Percentiles rank a stretch among this genome's conserved stretches.
Evolutionary conservation across 164 flowering plant species (phyloP).

Genomic region (Euptelea pleiosperma): DNA sequence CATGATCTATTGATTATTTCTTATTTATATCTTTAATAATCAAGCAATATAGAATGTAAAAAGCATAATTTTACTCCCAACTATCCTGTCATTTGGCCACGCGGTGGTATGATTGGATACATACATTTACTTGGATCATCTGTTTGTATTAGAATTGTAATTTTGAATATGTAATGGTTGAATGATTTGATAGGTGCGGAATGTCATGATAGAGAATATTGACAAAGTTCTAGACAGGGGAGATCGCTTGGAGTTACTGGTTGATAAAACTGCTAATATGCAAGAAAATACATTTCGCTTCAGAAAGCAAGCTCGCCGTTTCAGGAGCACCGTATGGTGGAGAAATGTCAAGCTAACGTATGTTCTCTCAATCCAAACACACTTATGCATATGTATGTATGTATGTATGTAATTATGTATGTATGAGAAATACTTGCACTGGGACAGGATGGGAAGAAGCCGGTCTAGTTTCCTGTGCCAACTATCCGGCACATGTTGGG

Average conservation of each 20-base stretch:
- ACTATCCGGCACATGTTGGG: no score
- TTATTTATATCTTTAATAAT: no score
- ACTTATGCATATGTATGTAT: not conserved
- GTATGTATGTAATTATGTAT: no score
- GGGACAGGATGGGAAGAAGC: no score
- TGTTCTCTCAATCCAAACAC: slow-evolving; percentile 19
- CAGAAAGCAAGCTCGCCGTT: slow-evolving; percentile 66
- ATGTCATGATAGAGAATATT: slow-evolving; percentile 80
- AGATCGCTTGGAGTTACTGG: slow-evolving; percentile 69
- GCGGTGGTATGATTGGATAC: no score
- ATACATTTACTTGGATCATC: not conserved
- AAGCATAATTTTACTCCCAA: no score
- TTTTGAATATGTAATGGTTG: not conserved
- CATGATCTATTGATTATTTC: no score
- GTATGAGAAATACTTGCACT: no score
- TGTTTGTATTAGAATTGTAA: not conserved
- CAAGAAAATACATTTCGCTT: slow-evolving; percentile 78
- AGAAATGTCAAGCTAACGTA: slow-evolving; percentile 77
- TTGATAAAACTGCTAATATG: slow-evolving; percentile 62
- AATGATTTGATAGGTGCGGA: slow-evolving; percentile 52
- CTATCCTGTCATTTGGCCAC: no score
- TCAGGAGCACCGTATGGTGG: slow-evolving; percentile 69
- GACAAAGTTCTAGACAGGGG: slow-evolving; percentile 90
- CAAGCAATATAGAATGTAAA: no score
- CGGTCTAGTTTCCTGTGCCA: no score